Percentiles rank a stretch among this genome's conserved stretches.
Conservation (phyloP, 2,329 filamentous ascomycete genomes). For the Cercospora berteroae region DNA sequence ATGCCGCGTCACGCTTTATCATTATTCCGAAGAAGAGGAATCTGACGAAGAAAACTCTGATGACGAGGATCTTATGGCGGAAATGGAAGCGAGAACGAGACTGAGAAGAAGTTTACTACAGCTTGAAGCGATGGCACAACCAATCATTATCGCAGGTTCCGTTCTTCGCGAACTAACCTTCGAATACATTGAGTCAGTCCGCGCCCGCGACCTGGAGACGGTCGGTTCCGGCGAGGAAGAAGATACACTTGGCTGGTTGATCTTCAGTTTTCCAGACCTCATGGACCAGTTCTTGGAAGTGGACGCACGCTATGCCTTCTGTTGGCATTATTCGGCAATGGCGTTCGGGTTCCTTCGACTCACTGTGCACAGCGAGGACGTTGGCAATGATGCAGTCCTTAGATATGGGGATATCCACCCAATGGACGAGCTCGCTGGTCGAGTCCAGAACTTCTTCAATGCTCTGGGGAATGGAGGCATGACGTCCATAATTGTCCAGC, state of each 20-base stretch:
- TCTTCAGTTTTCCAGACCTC: neutral
- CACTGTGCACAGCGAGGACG: neutral
- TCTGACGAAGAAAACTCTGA: neutral
- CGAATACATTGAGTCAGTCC: neutral
- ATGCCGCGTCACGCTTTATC: too few relatives aligned
- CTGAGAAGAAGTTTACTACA: neutral
- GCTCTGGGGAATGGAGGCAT: neutral
- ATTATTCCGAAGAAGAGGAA: neutral
- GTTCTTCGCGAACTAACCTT: neutral
- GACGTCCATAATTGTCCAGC: neutral
- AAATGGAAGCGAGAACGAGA: neutral
- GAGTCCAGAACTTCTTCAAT: neutral
- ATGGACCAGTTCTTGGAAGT: neutral
- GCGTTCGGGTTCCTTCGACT: neutral
- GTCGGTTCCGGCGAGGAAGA: too few relatives aligned
- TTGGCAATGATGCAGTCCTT: neutral
- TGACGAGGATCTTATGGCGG: too few relatives aligned
- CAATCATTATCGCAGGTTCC: neutral
- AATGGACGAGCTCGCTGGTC: neutral
- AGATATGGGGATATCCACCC: neutral
- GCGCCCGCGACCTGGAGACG: too few relatives aligned
- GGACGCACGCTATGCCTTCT: neutral
- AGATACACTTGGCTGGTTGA: neutral
- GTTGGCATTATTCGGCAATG: neutral
- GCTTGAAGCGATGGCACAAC: neutral